Evolutionary conservation across 495 filamentous ascomycete genomes (phyloP).

Genomic region (Neurospora terricola): DNA sequence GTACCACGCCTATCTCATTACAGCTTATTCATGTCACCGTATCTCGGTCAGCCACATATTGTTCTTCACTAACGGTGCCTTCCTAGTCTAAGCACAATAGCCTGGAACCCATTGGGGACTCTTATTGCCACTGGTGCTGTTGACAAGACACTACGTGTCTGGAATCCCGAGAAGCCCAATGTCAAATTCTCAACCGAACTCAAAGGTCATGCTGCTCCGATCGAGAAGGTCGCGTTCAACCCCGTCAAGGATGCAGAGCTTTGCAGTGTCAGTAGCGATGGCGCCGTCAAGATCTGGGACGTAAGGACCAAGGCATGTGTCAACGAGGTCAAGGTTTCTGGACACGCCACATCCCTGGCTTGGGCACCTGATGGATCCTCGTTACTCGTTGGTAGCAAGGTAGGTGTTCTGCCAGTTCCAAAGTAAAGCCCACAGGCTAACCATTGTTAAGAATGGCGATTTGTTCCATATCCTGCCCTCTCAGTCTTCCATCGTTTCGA

Average conservation of each 20-base stretch:
- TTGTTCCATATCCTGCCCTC: conserved; percentile 54
- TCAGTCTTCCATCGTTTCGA: conserved; percentile 41
- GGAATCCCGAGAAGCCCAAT: conserved; percentile 82
- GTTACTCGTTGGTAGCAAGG: conserved; percentile 78
- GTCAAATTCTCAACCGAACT: conserved; percentile 78
- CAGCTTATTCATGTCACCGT: not conserved
- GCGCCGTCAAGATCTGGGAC: conserved; percentile 87
- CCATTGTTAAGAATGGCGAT: conserved; percentile 49
- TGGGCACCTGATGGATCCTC: conserved; percentile 84
- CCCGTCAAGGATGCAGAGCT: conserved; percentile 81
- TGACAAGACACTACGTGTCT: conserved; percentile 72
- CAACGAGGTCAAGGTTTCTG: conserved; percentile 71
- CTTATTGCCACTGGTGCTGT: conserved; percentile 78
- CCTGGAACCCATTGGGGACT: conserved; percentile 82
- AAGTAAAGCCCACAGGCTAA: not conserved
- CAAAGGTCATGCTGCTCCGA: conserved; percentile 62
- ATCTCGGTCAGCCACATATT: not conserved
- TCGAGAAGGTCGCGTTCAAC: conserved; percentile 87
- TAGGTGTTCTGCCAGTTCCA: conserved; percentile 24
- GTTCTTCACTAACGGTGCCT: not conserved
- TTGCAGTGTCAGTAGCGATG: conserved; percentile 76
- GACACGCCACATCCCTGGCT: conserved; percentile 70
- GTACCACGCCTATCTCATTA: not conserved
- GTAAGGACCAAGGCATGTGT: conserved; percentile 70
- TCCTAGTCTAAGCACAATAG: conserved; percentile 53